These are phyloP conservation scores for Neurospora sp. DNA, from an alignment of 2,329 filamentous ascomycete genomes.

Conservation along the genomic window DNA sequence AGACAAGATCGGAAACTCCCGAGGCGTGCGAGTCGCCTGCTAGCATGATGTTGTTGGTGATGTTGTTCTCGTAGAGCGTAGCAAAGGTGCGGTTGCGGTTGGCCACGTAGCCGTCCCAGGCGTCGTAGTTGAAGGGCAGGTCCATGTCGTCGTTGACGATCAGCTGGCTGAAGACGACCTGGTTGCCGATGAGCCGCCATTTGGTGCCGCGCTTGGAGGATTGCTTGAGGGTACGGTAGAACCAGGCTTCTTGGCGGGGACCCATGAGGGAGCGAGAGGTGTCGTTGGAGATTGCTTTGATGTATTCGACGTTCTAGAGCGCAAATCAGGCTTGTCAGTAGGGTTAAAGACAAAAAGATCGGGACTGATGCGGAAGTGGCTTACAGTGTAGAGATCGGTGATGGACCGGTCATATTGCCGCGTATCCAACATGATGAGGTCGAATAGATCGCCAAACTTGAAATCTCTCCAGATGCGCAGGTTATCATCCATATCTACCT, in stretches of 20 bases:
- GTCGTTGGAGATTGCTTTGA: slow-evolving; percentile 55
- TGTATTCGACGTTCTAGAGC: slow-evolving; percentile 47
- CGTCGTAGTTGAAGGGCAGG: slow-evolving; percentile 17
- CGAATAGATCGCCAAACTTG: slow-evolving; percentile 53
- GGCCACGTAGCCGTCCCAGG: slow-evolving; percentile 54
- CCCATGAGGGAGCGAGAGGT: slow-evolving; percentile 62
- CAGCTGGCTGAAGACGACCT: slow-evolving; percentile 50
- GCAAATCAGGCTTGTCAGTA: slow-evolving; percentile 14
- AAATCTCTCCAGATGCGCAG: slow-evolving; percentile 61
- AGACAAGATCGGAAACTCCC: slow-evolving; percentile 51
- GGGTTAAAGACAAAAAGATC: no score
- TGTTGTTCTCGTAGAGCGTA: slow-evolving; percentile 56
- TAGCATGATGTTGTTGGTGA: slow-evolving; percentile 63
- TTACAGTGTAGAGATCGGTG: slow-evolving; percentile 29
- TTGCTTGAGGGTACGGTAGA: slow-evolving; percentile 48
- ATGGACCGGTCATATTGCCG: slow-evolving; percentile 58
- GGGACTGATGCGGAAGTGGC: background rate
- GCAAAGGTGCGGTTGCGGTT: slow-evolving; percentile 63
- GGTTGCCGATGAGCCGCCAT: slow-evolving; percentile 65
- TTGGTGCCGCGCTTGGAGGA: slow-evolving; percentile 53
- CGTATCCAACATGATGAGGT: slow-evolving; percentile 60
- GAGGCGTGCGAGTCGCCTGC: slow-evolving; percentile 59
- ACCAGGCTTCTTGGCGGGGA: slow-evolving; percentile 63
- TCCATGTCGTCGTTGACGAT: slow-evolving; percentile 19
- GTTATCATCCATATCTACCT: slow-evolving; percentile 55